Percentiles rank a stretch among this genome's conserved stretches.
Conservation (phyloP, 352 stramenopile species). For the Globisporangium rhizosaccharum region DNA sequence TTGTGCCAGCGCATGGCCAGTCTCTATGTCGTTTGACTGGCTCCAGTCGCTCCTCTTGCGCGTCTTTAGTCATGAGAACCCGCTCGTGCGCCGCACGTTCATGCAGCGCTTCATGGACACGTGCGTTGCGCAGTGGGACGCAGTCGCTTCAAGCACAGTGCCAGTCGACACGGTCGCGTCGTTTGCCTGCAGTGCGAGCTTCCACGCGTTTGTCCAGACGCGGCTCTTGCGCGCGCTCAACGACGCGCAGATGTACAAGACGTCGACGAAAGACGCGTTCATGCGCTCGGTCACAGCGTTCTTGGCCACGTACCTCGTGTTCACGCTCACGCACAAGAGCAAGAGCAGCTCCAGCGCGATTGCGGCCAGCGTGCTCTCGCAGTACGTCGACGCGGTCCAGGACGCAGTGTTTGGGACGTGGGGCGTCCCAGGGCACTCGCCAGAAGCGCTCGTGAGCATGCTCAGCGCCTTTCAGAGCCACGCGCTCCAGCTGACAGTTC, state of each 20-base stretch:
- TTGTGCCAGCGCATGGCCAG: constrained; percentile 26
- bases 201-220: constrained; percentile 50
- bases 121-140: constrained; percentile 22
- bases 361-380: constrained; percentile 13
- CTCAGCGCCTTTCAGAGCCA: constrained; percentile 48
- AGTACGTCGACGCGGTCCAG: constrained; percentile 28
- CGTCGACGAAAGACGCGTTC: constrained; percentile 31
- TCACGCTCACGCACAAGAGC: constrained; percentile 13
- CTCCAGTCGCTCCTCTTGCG: constrained; percentile 64
- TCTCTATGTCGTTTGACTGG: constrained; percentile 73
- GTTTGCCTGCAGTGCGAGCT: constrained; percentile 36
- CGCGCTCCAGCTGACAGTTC: constrained; percentile 15
- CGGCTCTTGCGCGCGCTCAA: constrained; percentile 51
- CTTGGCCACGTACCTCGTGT: constrained; percentile 30
- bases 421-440: constrained; percentile 44
- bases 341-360: background rate
- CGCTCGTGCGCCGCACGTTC: constrained; percentile 67
- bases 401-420: constrained; percentile 47
- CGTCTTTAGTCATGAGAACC: constrained; percentile 74
- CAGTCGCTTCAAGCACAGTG: background rate
- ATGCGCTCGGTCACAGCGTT: constrained; percentile 30
- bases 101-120: constrained; percentile 62
- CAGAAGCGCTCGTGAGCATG: constrained; percentile 66
- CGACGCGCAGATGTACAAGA: constrained; percentile 76
- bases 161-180: constrained; percentile 19